phyloP scores from a whole-genome alignment of 106 monocot species.

The Agapanthus africanus region DNA sequence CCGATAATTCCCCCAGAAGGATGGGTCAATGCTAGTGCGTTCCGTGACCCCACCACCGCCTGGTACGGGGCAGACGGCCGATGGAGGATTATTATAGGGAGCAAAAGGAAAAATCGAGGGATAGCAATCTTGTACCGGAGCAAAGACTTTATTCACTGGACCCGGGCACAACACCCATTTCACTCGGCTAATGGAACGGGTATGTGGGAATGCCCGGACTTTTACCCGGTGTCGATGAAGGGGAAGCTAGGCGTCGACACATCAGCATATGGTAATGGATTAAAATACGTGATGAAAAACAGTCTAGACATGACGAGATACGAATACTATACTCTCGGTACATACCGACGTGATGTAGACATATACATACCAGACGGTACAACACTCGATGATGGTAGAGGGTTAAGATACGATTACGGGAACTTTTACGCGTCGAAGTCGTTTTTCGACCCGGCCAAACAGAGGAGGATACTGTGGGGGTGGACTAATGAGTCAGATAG shows the following conservation, averaged over 20 bases:
- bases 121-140: background rate
- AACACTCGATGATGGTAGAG: background rate
- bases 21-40: constrained; percentile 9
- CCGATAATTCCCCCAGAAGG: background rate
- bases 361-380: background rate
- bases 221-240: background rate
- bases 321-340: constrained; percentile 2
- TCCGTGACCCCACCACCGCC: constrained; percentile 66
- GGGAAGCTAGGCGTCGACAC: background rate
- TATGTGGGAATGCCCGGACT: background rate
- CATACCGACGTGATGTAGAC: background rate
- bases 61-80: constrained; percentile 32
- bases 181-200: background rate
- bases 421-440: constrained; percentile 8
- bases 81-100: constrained; percentile 45
- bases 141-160: background rate
- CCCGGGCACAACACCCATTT: background rate
- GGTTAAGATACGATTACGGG: background rate
- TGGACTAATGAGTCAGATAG: background rate
- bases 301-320: background rate
- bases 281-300: background rate
- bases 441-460: background rate
- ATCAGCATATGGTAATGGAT: background rate
- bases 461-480: background rate
- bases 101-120: background rate